Conservation (phyloP, 148 eudicot species). For the Simmondsia chinensis region DNA sequence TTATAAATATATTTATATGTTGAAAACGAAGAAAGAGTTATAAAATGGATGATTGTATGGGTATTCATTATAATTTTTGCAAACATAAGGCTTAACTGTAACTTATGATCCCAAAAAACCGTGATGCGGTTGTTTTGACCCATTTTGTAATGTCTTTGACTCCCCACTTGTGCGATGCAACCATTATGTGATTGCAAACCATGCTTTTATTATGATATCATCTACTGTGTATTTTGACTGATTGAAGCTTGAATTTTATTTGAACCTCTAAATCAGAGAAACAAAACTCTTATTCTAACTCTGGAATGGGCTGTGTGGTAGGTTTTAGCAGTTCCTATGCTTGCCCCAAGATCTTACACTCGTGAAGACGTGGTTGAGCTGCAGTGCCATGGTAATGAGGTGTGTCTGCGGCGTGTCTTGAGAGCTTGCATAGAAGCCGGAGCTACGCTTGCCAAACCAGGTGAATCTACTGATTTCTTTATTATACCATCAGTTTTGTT, state of each 20-base stretch:
- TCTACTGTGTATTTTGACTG: background rate
- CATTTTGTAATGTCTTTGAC: no score
- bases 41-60: no score
- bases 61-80: no score
- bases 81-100: no score
- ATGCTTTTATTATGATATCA: no score
- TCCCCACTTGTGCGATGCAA: no score
- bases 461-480: conserved; percentile 16
- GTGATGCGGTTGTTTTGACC: no score
- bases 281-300: conserved; percentile 1
- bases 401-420: conserved; percentile 80
- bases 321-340: conserved; percentile 89
- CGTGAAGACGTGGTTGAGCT: conserved; percentile 96
- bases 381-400: conserved; percentile 98
- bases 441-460: conserved; percentile 95
- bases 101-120: no score
- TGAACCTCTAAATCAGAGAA: background rate
- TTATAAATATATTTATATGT: no score
- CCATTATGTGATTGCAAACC: no score
- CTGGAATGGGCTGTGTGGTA: conserved; percentile 9
- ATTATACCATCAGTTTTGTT: background rate
- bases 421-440: conserved; percentile 93
- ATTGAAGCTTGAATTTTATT: background rate
- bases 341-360: conserved; percentile 96
- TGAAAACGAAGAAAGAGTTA: no score